Evolutionary conservation across 306 rosid genomes (phyloP), one percentile per base, ranked within the genome.

Genomic region (Alnus rubra): DNA sequence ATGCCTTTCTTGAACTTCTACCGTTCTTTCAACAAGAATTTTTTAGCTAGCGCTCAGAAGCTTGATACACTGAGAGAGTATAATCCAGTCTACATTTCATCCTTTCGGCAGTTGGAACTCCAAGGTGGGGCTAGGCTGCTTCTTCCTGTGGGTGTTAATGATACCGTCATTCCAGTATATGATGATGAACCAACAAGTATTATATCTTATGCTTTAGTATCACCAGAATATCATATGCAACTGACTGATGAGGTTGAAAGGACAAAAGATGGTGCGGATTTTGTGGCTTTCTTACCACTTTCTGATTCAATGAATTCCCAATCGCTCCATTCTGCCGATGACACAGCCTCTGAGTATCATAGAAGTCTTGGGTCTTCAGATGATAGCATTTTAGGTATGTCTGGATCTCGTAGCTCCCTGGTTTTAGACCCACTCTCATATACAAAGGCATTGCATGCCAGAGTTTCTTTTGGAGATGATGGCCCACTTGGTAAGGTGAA

Each of bases 141-240:
- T 85, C 80, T 93, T 76, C 96, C 94, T 2, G 83, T 89, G 62
- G 96, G 97, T 70, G 75, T 87, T 44, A 88, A 87, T 82, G 98
- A 91, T 74, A 88, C 91, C 65, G 88, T 93, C 78, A 84, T 96
- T 84, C 94, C 99, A 19, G 91, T 96, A 74, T 96, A 91, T 73
- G 97, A 96, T 56, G 98, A 96, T 71, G 98, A 96, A 75, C 98
- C 98, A 77, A 84, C 96, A 31, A 96, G 99, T 79, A 81, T 93
- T 71, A 91, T 96, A 86, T 83, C 98, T 51, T 89, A 88, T 89
- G 96, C 98, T 64, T 79, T 96, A 77, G 82, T 74, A 47, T 88
- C 94, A 48, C 87, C 89, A 28, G 89, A 89, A 71, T 93, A 96
- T 80, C 86, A 76, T 39, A 33, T 12, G 56, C 97, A 90, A 84